Conservation (phyloP, 1,284 basidiomycete species). For the Apiotrichum akiyoshidainum region DNA sequence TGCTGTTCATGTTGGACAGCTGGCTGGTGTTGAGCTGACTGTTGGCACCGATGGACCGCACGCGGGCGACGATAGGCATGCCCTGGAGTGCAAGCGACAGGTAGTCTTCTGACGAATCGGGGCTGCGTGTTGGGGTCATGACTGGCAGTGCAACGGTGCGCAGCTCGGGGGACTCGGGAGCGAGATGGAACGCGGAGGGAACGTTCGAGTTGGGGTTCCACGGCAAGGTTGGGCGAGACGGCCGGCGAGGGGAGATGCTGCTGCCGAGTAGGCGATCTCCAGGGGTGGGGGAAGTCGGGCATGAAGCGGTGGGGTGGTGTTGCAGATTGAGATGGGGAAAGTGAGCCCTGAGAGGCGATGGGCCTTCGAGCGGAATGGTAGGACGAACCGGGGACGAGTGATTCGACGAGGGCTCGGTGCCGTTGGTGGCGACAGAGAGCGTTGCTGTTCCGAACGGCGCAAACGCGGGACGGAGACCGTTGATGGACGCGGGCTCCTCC, state of each 20-base stretch:
- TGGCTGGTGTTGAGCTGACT: not conserved
- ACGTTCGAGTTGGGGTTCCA: conserved; percentile 20
- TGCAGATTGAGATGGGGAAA: conserved; percentile 9
- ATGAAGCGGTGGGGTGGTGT: conserved; percentile 19
- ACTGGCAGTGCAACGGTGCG: conserved; percentile 34
- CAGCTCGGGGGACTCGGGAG: conserved; percentile 34
- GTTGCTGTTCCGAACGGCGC: conserved; percentile 5
- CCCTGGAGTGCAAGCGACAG: not conserved
- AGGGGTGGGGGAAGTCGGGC: conserved; percentile 17
- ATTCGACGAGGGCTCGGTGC: conserved; percentile 14
- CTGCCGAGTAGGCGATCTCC: not conserved
- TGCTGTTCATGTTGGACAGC: not conserved
- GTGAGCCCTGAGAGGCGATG: conserved; percentile 5
- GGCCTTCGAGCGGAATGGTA: conserved; percentile 2
- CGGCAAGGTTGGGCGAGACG: conserved; percentile 13
- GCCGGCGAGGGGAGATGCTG: not conserved
- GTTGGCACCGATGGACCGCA: not conserved
- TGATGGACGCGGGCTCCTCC: not conserved
- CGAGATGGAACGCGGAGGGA: conserved; percentile 13
- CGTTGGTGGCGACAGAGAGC: not conserved
- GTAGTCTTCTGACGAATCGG: not conserved
- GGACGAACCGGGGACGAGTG: conserved; percentile 20
- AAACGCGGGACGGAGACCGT: not conserved
- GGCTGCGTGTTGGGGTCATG: conserved; percentile 27
- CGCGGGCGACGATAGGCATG: not conserved